Conservation (phyloP, 179 eudicot species). For the Beta corolliflora region DNA sequence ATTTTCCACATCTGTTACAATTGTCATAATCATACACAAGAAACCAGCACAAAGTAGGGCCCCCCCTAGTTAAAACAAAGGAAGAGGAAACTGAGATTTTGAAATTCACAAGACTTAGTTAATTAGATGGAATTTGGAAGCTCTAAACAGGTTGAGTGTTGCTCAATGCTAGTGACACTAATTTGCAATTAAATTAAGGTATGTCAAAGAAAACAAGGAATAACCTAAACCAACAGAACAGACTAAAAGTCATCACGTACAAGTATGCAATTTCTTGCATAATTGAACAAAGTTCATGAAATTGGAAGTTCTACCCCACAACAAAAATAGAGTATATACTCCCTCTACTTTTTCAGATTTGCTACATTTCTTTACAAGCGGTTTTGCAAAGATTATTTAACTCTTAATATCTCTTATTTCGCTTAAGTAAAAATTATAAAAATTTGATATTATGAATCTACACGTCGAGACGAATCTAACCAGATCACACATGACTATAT, state of each 20-base stretch:
- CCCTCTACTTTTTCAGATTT: no score
- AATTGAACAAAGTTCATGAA: constrained; percentile 25
- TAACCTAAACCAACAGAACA: constrained; percentile 38
- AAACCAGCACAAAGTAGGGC: constrained; percentile 41
- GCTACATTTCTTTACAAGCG: no score
- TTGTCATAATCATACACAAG: constrained; percentile 38
- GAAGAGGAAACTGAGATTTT: constrained; percentile 21
- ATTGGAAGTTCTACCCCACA: constrained; percentile 30
- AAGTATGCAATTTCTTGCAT: constrained; percentile 39
- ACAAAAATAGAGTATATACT: no score
- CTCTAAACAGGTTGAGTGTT: constrained; percentile 35
- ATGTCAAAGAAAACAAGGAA: constrained; percentile 16
- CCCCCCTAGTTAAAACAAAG: constrained; percentile 1
- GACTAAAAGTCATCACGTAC: constrained; percentile 29
- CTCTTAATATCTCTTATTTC: no score
- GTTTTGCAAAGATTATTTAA: no score
- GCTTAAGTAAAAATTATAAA: no score
- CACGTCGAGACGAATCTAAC: no score
- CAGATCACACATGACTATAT: no score
- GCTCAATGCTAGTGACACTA: constrained; percentile 6
- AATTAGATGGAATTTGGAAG: no score
- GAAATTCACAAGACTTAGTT: constrained; percentile 52
- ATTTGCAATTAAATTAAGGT: constrained; percentile 13
- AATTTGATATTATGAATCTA: no score
- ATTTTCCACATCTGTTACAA: constrained; percentile 36